Evolutionary conservation across 495 filamentous ascomycete species (phyloP), one percentile per base, ranked within the genome.

Genomic region (Rhypophila decipiens): DNA sequence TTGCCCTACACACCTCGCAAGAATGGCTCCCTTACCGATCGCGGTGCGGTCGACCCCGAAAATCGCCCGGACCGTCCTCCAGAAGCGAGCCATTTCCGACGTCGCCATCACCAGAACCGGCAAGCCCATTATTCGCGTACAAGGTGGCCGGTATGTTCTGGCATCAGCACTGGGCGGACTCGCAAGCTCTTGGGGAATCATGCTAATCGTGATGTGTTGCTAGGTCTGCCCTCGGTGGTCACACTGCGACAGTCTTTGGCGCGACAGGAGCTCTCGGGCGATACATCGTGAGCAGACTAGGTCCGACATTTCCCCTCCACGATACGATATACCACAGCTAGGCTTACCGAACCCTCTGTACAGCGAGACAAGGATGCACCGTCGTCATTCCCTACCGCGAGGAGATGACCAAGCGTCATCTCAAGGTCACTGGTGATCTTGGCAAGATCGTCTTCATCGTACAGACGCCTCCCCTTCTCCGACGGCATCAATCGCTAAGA

Each of bases 161-260:
- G n/a, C n/a, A n/a, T n/a, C n/a, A n/a, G n/a, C n/a, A n/a, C n/a
- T n/a, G n/a, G n/a, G n/a, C n/a, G n/a, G n/a, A n/a, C n/a, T n/a
- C n/a, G n/a, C n/a, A n/a, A n/a, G n/a, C n/a, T n/a, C n/a, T n/a
- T n/a, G n/a, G n/a, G n/a, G n/a, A n/a, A n/a, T n/a, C n/a, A 20
- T 15, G 10, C 42, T 31, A 13, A 42, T n/a, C n/a, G 35, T 24
- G 13, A 29, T 11, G 18, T 23, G 24, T 21, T 9, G 39, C 44
- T 49, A 60, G 57, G 51, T 63, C 51, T 44, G 61, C 67, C 41
- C 63, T 63, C 42, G 54, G 74, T 88, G 90, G 88, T 44, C 88
- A 97, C 68, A 96, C 90, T 49, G 90, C 86, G 27, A 99, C 93
- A 35, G 90, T 99, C 59, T 99, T 99, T 68, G 93, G 93, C 68